Base-by-base conservation (phyloP, 495 filamentous ascomycete species). In the Tuber melanosporum region DNA sequence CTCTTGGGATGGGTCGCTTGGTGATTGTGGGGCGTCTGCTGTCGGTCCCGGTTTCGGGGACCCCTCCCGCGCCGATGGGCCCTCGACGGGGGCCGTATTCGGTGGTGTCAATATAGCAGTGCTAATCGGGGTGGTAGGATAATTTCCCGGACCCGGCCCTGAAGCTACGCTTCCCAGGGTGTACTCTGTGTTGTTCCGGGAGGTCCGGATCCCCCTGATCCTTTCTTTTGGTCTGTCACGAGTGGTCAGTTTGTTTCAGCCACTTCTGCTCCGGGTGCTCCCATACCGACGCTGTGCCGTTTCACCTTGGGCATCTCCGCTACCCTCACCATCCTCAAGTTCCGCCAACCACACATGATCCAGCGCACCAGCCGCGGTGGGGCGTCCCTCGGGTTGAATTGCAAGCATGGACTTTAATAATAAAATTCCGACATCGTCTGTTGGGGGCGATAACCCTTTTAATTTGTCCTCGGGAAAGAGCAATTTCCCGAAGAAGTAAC, bases 391-490 rank as follows among this genome's bases (percentile, higher is more conserved):
- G 42, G 42, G 71, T 14, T 49, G 43, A 17, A 47, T 26, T 44
- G 15, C 6, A 1, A 76, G 43, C 71, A 76, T 70, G 22, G 42
- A n/a, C 57, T 43, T 45, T 70, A 19, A 19, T 43, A 22, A 44
- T 44, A 26, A 74, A 71, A 20, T 41, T 66, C 57, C 57, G 14
- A 4, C 26, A 66, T 66, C 14, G 26, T 32, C 26, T 66, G 15
- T 36, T 19, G 26, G 57, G 3, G 57, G 14, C 3, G 57, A 66
- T 66, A 36, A 5, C 57, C 26, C 26, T 17, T 66, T 66, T 7
- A 57, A 26, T 52, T 71, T 41, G 39, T 69, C n/a, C 71, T 47
- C 26, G 45, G 74, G 74, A 22, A 75, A 71, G 39, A 69, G 20
- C 19, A 4, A 36, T 22, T 6, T 26, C 17, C 69, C 43, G 22